Evolutionary conservation across 2,329 filamentous ascomycete genomes (phyloP), one percentile per base, ranked within the genome.

Genomic region (Ceratocystis destructans): DNA sequence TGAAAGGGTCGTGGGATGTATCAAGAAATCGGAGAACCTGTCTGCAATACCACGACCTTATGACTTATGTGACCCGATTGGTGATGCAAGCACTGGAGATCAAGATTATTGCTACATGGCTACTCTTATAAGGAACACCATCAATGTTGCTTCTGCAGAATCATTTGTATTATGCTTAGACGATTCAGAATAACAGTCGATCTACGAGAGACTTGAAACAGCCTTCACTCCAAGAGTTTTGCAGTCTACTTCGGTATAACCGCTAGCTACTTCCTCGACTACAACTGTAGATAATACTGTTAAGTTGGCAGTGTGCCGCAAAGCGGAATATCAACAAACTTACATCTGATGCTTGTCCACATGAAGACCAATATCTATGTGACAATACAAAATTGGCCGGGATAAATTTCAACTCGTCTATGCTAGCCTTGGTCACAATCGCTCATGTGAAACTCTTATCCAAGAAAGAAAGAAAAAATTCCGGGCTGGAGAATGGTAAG

Each of bases 361-460:
- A 55, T 25, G 2, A 25, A 25, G 22, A 5, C n/a, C 22, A 31
- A 15, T 25, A 3, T 8, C 4, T 55, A 1, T 22, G 3, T 22
- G 48, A 55, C 5, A 55, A 69, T 74, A 1, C 41, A 65, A 69
- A 33, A 15, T 73, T 6, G 72, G 72, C 25, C 69, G 71, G 8
- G 70, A 72, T 15, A 66, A 64, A 5, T 65, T 72, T 2, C 70
- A 72, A 22, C 74, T 73, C 44, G 69, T 74, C 28, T 73, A 74
- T 57, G 72, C 71, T 1, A 72, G 69, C 0, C 70, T 74, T 25
- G 72, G 72, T 2, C 69, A 72, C 44, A 75, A 75, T 64, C 75
- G 74, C 53, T 72, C 74, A 28, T 71, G 70, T 59, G 69, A 72
- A 28, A 68, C 72, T 2, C 68, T 75, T 15, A 70, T 74, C 8